A percentile compares a stretch with the other conserved stretches of the same genome.
These are phyloP conservation scores for Knoxdaviesia proteae DNA, from an alignment of 2,329 filamentous ascomycete species.

Conservation along the genomic window DNA sequence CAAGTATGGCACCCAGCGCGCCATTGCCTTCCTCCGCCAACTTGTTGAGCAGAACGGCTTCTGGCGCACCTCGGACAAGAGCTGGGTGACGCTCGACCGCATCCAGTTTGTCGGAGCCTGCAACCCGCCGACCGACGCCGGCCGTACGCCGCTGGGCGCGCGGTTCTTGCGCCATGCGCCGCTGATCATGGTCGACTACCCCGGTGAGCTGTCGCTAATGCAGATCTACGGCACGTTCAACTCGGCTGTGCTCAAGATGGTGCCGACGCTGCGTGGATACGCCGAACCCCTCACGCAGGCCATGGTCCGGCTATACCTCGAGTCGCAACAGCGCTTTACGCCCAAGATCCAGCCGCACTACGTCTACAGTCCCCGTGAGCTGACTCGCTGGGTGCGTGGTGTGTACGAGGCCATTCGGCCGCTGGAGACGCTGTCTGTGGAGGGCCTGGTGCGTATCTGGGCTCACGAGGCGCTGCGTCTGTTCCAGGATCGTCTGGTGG, in stretches of 20 bases:
- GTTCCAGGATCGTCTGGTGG: constrained; percentile 93
- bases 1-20: constrained; percentile 90
- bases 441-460: constrained; percentile 92
- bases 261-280: constrained; percentile 86
- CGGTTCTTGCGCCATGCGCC: constrained; percentile 91
- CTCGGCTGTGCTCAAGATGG: constrained; percentile 84
- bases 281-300: constrained; percentile 83
- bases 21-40: constrained; percentile 92
- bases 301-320: constrained; percentile 92
- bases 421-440: constrained; percentile 67
- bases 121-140: constrained; percentile 93
- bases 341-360: constrained; percentile 96
- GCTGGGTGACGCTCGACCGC: constrained; percentile 90
- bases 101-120: constrained; percentile 98
- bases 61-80: constrained; percentile 94
- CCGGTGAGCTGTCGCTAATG: constrained; percentile 77
- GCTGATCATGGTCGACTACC: constrained; percentile 99
- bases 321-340: constrained; percentile 87
- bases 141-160: constrained; percentile 80
- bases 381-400: constrained; percentile 93
- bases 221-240: constrained; percentile 99
- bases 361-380: constrained; percentile 94
- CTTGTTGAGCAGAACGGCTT: constrained; percentile 98
- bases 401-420: constrained; percentile 93
- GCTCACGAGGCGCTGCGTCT: constrained; percentile 88